Percentiles rank a stretch among this genome's conserved stretches.
phyloP scores from a whole-genome alignment of 768 basidiomycete genomes.

The Amanita pseudoporphyria region DNA sequence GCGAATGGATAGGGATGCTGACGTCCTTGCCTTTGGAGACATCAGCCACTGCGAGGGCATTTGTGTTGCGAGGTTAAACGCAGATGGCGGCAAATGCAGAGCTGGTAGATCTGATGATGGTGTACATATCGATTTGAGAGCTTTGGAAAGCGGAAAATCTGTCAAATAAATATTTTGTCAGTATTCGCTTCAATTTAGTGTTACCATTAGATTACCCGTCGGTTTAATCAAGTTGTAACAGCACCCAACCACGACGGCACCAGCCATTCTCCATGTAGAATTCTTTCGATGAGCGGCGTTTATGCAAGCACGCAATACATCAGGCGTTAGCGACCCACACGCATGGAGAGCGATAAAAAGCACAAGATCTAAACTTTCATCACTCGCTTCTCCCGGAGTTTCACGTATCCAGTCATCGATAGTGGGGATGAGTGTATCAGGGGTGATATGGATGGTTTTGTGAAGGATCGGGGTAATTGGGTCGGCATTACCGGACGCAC shows the following conservation, averaged over 20 bases:
- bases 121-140: constrained; percentile 9
- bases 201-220: constrained; percentile 26
- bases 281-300: constrained; percentile 10
- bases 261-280: constrained; percentile 38
- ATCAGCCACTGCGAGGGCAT: constrained; percentile 54
- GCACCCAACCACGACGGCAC: constrained; percentile 59
- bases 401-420: constrained; percentile 44
- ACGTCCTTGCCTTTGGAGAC: constrained; percentile 19
- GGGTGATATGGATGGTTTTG: constrained; percentile 44
- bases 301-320: constrained; percentile 49
- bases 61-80: constrained; percentile 66
- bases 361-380: constrained; percentile 29
- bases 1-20: constrained; percentile 42
- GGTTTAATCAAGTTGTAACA: constrained; percentile 67
- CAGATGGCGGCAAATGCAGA: constrained; percentile 33
- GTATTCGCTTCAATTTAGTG: not conserved
- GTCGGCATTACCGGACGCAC: constrained; percentile 6
- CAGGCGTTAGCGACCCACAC: constrained; percentile 65
- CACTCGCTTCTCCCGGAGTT: constrained; percentile 7
- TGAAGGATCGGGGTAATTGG: constrained; percentile 35
- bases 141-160: constrained; percentile 51
- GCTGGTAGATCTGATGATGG: constrained; percentile 21
- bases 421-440: constrained; percentile 32
- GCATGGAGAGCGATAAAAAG: constrained; percentile 65
- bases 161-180: constrained; percentile 8